Base-by-base conservation (phyloP, 2,329 filamentous ascomycete species). In the Furcasterigmium sp. region DNA sequence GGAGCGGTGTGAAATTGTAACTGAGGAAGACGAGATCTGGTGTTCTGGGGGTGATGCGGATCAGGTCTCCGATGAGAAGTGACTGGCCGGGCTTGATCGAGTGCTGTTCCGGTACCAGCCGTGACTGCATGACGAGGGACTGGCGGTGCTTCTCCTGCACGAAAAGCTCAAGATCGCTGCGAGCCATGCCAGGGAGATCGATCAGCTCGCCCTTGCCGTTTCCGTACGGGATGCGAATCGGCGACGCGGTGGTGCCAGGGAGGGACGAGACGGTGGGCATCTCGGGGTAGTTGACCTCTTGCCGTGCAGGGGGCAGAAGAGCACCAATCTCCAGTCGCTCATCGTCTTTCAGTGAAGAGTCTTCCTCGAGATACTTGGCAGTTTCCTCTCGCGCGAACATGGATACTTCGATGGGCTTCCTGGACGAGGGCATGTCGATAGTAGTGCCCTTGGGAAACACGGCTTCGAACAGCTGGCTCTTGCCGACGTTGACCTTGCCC, bases 401-500 rank as follows among this genome's bases (percentile, higher is more conserved):
- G 13, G 48, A 40, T 13, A 51, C 41, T 14, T 51, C 45, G 19
- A 45, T 28, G 6, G 40, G 39, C 5, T 46, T 20, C 9, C 37
- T 37, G 4, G 37, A 39, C 14, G 48, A 28, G 5, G 29, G 29
- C 32, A 47, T 37, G 25, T 13, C 38, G 6, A 42, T 42, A 14
- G 48, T 47, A n/a, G 46, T 51, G 20, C 81, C 82, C 71, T 86
- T 91, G 4, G 94, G 91, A 56, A 91, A 95, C 8, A 96, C 81
- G 5, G 82, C 78, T 53, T 93, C 84, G 47, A 97, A 95, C 3
- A 98, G 76, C 57, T 85, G 85, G 54, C 91, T 97, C 66, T 98
- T 98, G 19, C 93, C 94, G 3, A 97, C 94, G 58, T 98, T 98
- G 49, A 90, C 89, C 63, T 95, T 97, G n/a, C 93, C 93, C 3